phyloP scores from a whole-genome alignment of 768 basidiomycete species.

The Termitomyces sp. region DNA sequence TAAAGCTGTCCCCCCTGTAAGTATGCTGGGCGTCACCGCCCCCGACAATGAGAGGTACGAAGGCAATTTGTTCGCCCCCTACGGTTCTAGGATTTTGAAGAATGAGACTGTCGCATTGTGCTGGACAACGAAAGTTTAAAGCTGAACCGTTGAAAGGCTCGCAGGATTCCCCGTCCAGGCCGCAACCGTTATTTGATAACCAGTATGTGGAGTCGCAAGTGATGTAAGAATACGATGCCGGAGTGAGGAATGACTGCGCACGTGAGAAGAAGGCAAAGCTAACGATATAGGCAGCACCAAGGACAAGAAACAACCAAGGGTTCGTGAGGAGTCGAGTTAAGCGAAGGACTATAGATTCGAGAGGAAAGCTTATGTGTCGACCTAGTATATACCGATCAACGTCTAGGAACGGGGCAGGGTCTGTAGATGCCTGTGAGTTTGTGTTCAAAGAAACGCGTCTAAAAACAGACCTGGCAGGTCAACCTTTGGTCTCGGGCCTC shows the following conservation, averaged over 20 bases:
- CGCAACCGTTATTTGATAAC: constrained; percentile 66
- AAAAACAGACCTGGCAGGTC: constrained; percentile 39
- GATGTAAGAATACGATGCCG: constrained; percentile 58
- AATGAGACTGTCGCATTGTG: constrained; percentile 59
- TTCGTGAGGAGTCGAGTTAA: constrained; percentile 49
- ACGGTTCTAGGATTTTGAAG: constrained; percentile 74
- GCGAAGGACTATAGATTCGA: constrained; percentile 54
- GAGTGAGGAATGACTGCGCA: constrained; percentile 69
- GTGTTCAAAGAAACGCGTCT: background rate
- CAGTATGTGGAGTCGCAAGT: constrained; percentile 72
- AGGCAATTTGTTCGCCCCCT: constrained; percentile 61
- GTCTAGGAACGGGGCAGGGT: constrained; percentile 52
- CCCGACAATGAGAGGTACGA: constrained; percentile 77
- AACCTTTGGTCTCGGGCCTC: constrained; percentile 60
- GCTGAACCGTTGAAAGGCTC: constrained; percentile 57
- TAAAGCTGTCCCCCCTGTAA: constrained; percentile 81
- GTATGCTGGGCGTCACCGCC: constrained; percentile 71
- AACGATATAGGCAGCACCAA: constrained; percentile 63
- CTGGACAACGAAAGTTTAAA: constrained; percentile 80
- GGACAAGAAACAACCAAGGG: constrained; percentile 51
- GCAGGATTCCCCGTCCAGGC: constrained; percentile 65
- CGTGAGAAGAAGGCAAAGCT: constrained; percentile 70
- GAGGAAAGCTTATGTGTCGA: constrained; percentile 33
- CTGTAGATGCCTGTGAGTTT: constrained; percentile 37
- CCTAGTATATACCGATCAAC: constrained; percentile 38